Evolutionary conservation across 2,329 filamentous ascomycete species (phyloP), one percentile per base, ranked within the genome.

Genomic region (Penicillium griseofulvum): DNA sequence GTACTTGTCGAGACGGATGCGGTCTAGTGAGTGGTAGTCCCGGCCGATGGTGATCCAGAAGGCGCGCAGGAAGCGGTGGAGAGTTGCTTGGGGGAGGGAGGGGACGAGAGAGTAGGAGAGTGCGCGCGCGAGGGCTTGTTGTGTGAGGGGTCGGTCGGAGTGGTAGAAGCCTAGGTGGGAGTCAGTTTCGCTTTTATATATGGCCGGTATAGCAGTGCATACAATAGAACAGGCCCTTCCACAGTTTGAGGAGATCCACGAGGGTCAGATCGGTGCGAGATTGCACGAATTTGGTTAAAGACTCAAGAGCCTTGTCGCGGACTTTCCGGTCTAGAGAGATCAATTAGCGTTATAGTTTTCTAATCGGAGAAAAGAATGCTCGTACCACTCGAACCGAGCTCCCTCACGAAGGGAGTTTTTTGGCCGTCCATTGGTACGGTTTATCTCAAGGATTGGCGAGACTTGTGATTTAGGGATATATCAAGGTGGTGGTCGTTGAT

Each of bases 161-260:
- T 96, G 94, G 88, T 91, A 97, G 68, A 94, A 84, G 68, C 87
- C 88, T 81, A 46, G 26, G n/a, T 38, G 47, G n/a, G 12, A 46
- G 39, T 51, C 41, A 49, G n/a, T 43, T 43, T 28, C 4, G 2
- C 36, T 39, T 39, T 10, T 37, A 2, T 39, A n/a, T 42, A 47
- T 29, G 24, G 29, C 1, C 5, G 8, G 17, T 26, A n/a, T 24
- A 44, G 28, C 33, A 12, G 5, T 19, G 61, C 77, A 51, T 78
- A 83, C 83, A 85, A 81, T 91, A 97, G 80, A 94, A 97, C 19
- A 97, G 83, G 5, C 91, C 93, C 71, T 95, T 96, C 91, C 91
- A 96, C 62, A 97, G 83, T 78, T 96, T 96, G 57, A 93, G 80
- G 47, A 90, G 80, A 61, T 96, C 91, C 62, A 88, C 73, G 38